Base-by-base conservation (phyloP, 441 rosid genomes). In the Erysimum cheiri region DNA sequence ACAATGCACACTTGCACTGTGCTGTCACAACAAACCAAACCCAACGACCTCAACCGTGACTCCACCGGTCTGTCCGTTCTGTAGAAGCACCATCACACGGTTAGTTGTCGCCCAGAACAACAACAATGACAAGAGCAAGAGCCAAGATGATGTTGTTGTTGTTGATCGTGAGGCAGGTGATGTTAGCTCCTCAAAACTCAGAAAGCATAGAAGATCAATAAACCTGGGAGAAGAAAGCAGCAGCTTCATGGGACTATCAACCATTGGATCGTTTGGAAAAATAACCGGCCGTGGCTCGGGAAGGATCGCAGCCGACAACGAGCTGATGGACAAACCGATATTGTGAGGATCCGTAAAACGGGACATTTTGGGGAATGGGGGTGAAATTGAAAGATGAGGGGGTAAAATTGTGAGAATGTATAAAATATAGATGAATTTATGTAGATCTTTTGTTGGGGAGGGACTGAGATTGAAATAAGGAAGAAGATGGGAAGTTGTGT, bases 11-110 rank as follows among this genome's bases (percentile, higher is more conserved):
- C 83, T 92, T 17, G 94, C 99, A 49, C 85, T 92, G 3, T 95
- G 98, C 72, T 95, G 98, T 80, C 93, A 95, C 82, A 92, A 92
- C 83, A 95, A 95, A 72, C 99, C 99, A 0, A 90, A 92, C 85
- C 99, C 98, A 12, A 83, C 98, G 17, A 90, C 95, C 1, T 81
- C 92, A 8, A 75, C 84, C 52, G 48, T 95, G 41, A 87, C 78
- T 14, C 96, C 98, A 67, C 98, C 98, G 1, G 91, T 88, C 3
- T 95, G 99, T 71, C 99, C 99, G 1, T 95, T 95, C 82, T 95
- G 99, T 78, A 90, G 99, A 77, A 88, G 98, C 80, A 77, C 83
- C 60, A 92, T 95, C 13, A 81, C 67, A 13, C 79, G 82, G 15
- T 77, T 95, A 29, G 89, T 70, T 3, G 94, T 92, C 50, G 96